Percentiles rank a stretch among this genome's conserved stretches.
Conservation (phyloP, 2,329 filamentous ascomycete species). For the Grosmannia serpens region DNA sequence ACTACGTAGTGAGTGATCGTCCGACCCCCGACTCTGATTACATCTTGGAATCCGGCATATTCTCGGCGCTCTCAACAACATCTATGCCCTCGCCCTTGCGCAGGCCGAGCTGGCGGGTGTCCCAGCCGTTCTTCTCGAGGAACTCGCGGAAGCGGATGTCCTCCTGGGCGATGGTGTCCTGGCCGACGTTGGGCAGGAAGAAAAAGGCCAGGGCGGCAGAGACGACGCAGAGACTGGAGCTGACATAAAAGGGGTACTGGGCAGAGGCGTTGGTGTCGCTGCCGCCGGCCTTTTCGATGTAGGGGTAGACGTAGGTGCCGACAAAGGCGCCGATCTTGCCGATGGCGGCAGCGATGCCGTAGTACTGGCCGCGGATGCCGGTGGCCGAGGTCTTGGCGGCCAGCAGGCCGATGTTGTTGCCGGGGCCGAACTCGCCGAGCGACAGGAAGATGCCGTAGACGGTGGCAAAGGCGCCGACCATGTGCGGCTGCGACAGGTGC, state of each 20-base stretch:
- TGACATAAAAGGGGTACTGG: constrained; percentile 88
- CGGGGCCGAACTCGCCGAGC: constrained; percentile 71
- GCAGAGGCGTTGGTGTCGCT: constrained; percentile 44
- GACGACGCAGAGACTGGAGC: constrained; percentile 63
- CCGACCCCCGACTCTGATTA: not conserved
- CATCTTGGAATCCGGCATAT: not conserved
- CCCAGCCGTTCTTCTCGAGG: constrained; percentile 63
- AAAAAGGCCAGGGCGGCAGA: constrained; percentile 55
- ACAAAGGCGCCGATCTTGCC: constrained; percentile 78
- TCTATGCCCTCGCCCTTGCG: constrained; percentile 23
- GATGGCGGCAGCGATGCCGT: constrained; percentile 58
- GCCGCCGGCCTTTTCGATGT: constrained; percentile 52
- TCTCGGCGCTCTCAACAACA: constrained; percentile 6
- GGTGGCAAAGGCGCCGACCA: constrained; percentile 66
- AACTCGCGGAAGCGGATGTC: constrained; percentile 66
- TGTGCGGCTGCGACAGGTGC: constrained; percentile 51
- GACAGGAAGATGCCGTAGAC: constrained; percentile 70
- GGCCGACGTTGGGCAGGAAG: constrained; percentile 63
- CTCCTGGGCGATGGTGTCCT: constrained; percentile 74
- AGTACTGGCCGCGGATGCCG: constrained; percentile 69
- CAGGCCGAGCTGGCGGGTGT: constrained; percentile 46
- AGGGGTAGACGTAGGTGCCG: constrained; percentile 70
- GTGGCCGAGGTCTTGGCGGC: constrained; percentile 84
- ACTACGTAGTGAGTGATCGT: too few species aligned
- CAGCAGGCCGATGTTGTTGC: constrained; percentile 81